Evolutionary conservation across 2,329 filamentous ascomycete genomes (phyloP).

Genomic region (Colletotrichum echinochloae): DNA sequence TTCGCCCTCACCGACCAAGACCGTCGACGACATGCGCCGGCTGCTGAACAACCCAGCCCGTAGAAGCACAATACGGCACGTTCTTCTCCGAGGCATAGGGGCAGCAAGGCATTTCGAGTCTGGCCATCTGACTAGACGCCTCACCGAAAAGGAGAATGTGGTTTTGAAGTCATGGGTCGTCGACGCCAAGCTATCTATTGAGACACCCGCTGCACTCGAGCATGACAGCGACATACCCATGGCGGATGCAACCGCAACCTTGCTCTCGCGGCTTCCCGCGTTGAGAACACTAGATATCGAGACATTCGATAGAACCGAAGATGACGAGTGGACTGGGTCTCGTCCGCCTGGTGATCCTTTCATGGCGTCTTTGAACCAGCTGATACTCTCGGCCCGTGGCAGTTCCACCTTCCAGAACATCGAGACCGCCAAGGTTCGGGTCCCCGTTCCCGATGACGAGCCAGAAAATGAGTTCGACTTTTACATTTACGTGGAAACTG

Average conservation of each 20-base stretch:
- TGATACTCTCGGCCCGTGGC: neutral
- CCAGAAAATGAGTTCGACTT: neutral
- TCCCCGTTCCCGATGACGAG: neutral
- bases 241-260: neutral
- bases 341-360: neutral
- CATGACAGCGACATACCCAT: neutral
- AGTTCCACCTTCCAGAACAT: neutral
- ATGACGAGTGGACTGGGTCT: neutral
- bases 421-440: neutral
- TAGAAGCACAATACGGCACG: neutral
- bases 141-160: neutral
- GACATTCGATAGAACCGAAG: constrained; percentile 2
- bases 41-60: neutral
- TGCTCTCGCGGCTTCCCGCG: neutral
- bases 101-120: neutral
- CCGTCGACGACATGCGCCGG: neutral
- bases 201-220: neutral
- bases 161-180: neutral
- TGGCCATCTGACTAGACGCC: neutral
- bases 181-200: neutral
- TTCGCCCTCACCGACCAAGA: neutral
- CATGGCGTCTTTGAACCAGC: neutral
- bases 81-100: neutral
- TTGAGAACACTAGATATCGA: neutral
- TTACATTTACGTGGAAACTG: neutral